Evolutionary conservation across 768 basidiomycete species (phyloP), one percentile per base, ranked within the genome.

Genomic region (Calvatia gigantea): DNA sequence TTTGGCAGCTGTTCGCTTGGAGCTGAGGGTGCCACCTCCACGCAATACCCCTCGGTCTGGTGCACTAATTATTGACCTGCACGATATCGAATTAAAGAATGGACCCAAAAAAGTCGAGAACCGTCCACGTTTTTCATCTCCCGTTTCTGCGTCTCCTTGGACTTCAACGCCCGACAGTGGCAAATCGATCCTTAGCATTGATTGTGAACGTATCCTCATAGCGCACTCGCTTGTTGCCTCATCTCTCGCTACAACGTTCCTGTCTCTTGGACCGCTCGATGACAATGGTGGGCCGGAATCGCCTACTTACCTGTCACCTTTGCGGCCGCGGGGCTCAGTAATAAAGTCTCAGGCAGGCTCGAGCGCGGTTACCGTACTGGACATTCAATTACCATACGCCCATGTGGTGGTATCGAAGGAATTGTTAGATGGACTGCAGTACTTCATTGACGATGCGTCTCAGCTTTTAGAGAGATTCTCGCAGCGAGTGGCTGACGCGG

Each of bases 391-490:
- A 12, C 91, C 93, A 12, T 84, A 85, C 3, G 68, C 89, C n/a
- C 72, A 81, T 61, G 67, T 79, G 9, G 71, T 81, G 35, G 61
- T 93, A 45, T 75, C 81, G 8, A 96, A 98, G 67, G 64, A 71
- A 4, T 58, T 74, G 1, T 69, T 94, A 6, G 92, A 98, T 64
- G 81, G 82, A 11, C 67, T 98, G 15, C 94, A 98, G 67, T 87
- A 86, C 63, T 91, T 89, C 78, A 86, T 85, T 6, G 97, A 99
- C 65, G 94, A 98, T 64, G 66, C 86, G 25, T 73, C 85, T n/a
- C 91, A 89, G 62, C 78, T 87, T 48, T 62, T 87, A 3, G 88
- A 89, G 49, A 75, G 72, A 14, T 69, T 74, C 61, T 17, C 52
- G 63, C 14, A 59, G 61, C 54, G 42, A 6, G 27, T 47, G 5